phyloP scores from a whole-genome alignment of 805 yeast genomes.

The Saccharomycopsis sp. region DNA sequence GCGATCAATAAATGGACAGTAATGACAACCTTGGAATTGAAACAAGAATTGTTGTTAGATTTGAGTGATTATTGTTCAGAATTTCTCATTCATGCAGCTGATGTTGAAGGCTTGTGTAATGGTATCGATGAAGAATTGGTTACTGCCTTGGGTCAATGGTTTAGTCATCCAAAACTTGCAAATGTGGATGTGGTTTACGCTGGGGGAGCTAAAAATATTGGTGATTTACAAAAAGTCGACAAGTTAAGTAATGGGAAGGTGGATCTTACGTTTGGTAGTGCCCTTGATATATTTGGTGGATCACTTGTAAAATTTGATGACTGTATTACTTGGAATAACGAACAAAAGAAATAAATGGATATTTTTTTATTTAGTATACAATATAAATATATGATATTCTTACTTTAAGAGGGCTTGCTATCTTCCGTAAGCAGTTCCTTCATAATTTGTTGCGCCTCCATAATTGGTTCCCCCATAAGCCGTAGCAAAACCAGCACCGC shows the following conservation, averaged over 20 bases:
- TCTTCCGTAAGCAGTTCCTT: conserved; percentile 26
- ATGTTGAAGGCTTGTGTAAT: conserved; percentile 91
- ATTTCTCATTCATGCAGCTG: conserved; percentile 94
- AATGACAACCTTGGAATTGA: conserved; percentile 58
- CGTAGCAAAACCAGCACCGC: conserved; percentile 34
- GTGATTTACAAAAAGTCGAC: conserved; percentile 63
- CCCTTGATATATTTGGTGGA: conserved; percentile 95
- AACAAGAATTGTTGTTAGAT: conserved; percentile 41
- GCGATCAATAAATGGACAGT: conserved; percentile 98
- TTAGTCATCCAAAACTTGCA: conserved; percentile 25
- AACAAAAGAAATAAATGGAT: conserved; percentile 2
- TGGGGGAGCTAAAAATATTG: conserved; percentile 82
- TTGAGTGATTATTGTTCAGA: conserved; percentile 71
- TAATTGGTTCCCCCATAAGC: conserved; percentile 28
- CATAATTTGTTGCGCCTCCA: conserved; percentile 33
- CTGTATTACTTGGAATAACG: conserved; percentile 64
- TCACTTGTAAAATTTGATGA: conserved; percentile 66
- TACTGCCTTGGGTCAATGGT: conserved; percentile 68
- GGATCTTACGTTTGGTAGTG: conserved; percentile 88
- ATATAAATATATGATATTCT: too few species aligned
- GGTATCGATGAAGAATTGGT: conserved; percentile 88
- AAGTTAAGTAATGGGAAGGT: conserved; percentile 71
- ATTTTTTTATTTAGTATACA: too few species aligned
- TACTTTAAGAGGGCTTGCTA: too few species aligned
- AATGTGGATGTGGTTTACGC: conserved; percentile 79